phyloP scores from a whole-genome alignment of 345 rosid species.

The Syzygium jambos region DNA sequence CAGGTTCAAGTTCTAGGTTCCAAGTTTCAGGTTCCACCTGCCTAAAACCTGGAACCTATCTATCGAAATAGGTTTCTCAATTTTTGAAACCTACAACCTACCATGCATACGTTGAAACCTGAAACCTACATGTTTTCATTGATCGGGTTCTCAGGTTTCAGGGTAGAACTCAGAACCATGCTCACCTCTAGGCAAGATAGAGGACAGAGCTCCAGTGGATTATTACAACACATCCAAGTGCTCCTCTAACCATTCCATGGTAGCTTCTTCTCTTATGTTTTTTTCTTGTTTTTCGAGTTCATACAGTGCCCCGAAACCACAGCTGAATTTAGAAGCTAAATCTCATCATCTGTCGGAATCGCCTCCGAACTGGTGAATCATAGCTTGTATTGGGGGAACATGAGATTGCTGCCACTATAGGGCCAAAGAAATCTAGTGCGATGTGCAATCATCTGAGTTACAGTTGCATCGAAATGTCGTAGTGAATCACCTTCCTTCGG shows the following conservation, averaged over 20 bases:
- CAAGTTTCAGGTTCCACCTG: too few relatives aligned
- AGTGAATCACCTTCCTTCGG: neutral
- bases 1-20: too few relatives aligned
- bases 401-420: neutral
- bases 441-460: neutral
- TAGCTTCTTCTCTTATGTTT: neutral
- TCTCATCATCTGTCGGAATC: neutral
- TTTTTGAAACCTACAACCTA: too few relatives aligned
- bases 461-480: neutral
- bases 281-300: neutral
- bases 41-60: too few relatives aligned
- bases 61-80: too few relatives aligned
- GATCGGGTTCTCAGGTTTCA: too few relatives aligned
- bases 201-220: neutral
- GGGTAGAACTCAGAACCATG: too few relatives aligned
- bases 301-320: neutral
- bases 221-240: neutral
- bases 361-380: neutral
- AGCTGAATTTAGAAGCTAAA: neutral
- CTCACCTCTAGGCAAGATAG: neutral
- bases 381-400: neutral
- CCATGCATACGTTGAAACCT: too few relatives aligned
- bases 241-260: neutral
- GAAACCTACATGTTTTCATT: too few relatives aligned
- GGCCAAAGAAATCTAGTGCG: neutral